phyloP scores from a whole-genome alignment of 1,139 yeast genomes.

The Geotrichum klebahnii region DNA sequence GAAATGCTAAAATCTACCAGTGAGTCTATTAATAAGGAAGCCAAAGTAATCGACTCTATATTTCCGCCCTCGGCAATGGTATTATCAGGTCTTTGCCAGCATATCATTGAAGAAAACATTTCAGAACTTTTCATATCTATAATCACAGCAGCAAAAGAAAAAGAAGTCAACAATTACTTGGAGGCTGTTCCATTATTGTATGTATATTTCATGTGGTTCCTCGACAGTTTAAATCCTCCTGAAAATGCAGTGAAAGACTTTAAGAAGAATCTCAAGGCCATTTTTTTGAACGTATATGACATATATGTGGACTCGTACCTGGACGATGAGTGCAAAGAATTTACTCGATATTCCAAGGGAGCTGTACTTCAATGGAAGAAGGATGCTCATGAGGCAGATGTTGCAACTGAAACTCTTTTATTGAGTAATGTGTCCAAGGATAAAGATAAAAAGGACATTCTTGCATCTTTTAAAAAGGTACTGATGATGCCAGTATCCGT shows the following conservation, averaged over 20 bases:
- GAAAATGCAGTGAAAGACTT: slow-evolving; percentile 13
- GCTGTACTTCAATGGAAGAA: slow-evolving; percentile 40
- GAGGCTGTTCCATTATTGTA: slow-evolving; percentile 22
- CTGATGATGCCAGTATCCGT: slow-evolving; percentile 40
- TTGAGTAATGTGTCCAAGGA: slow-evolving; percentile 44
- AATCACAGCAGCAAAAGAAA: slow-evolving; percentile 26
- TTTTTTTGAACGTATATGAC: slow-evolving; percentile 18
- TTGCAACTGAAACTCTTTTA: slow-evolving; percentile 42
- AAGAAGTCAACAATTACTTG: slow-evolving; percentile 10
- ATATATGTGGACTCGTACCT: slow-evolving; percentile 17
- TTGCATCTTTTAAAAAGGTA: slow-evolving; percentile 52
- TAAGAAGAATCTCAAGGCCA: slow-evolving; percentile 12
- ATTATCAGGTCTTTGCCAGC: slow-evolving; percentile 34
- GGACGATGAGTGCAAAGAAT: slow-evolving; percentile 17
- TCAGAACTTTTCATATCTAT: slow-evolving; percentile 34
- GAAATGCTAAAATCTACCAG: slow-evolving; percentile 36
- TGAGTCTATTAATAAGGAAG: slow-evolving; percentile 39
- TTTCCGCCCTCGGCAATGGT: slow-evolving; percentile 36
- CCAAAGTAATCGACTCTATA: slow-evolving; percentile 40
- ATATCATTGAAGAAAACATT: slow-evolving; percentile 40
- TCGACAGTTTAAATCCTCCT: slow-evolving; percentile 18
- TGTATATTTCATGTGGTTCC: slow-evolving; percentile 22
- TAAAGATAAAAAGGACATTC: slow-evolving; percentile 47
- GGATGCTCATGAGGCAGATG: slow-evolving; percentile 38
- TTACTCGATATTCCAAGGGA: slow-evolving; percentile 28